A percentile compares a stretch with the other conserved stretches of the same genome.
phyloP scores from a whole-genome alignment of 2,329 filamentous ascomycete species.

The Fusarium udum region DNA sequence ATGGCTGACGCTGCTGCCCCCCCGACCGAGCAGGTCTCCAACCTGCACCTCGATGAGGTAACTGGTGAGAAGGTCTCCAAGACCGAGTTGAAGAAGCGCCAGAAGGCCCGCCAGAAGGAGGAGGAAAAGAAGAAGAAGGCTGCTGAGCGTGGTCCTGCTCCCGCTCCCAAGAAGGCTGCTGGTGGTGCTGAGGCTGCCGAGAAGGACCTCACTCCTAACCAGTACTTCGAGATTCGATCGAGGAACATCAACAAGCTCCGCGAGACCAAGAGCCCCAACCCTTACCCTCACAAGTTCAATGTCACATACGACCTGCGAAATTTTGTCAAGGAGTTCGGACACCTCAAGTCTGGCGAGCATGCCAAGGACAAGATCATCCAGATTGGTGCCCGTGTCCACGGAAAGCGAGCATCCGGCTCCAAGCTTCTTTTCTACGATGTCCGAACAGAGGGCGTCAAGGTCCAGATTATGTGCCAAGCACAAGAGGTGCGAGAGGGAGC shows the following conservation, averaged over 20 bases:
- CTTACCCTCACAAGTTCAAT: conserved; percentile 90
- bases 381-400: conserved; percentile 88
- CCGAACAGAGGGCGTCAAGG: conserved; percentile 64
- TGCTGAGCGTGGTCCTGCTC: conserved; percentile 78
- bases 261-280: conserved; percentile 51
- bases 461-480: conserved; percentile 93
- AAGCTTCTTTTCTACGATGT: conserved; percentile 92
- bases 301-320: conserved; percentile 83
- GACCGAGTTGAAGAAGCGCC: conserved; percentile 91
- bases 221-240: conserved; percentile 96
- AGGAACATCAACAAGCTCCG: conserved; percentile 69
- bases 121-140: conserved; percentile 90
- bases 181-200: conserved; percentile 68
- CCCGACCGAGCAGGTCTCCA: conserved; percentile 65
- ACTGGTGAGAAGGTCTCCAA: conserved; percentile 90
- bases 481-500: conserved; percentile 76
- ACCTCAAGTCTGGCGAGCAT: conserved; percentile 88
- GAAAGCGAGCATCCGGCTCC: conserved; percentile 80
- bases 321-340: conserved; percentile 79
- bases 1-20: conserved; percentile 48
- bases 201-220: conserved; percentile 66
- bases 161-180: conserved; percentile 55
- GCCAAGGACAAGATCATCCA: conserved; percentile 78
- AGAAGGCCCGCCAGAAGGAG: conserved; percentile 89
- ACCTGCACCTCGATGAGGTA: conserved; percentile 88